Evolutionary conservation across 768 basidiomycete species (phyloP).

Genomic region (Tylopilus intermedius): DNA sequence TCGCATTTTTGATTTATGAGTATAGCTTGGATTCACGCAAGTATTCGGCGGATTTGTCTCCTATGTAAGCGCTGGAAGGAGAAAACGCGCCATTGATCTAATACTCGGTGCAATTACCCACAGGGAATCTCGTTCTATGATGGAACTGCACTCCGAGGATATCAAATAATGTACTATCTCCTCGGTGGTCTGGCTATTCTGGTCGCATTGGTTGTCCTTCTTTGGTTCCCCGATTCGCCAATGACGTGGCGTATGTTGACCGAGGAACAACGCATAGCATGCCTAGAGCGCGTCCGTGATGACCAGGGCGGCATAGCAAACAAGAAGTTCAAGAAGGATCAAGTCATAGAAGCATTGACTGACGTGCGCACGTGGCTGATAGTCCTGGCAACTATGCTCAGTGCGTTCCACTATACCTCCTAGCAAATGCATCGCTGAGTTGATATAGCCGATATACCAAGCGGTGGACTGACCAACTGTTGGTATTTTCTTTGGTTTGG

Average conservation of each 20-base stretch:
- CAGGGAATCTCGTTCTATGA: constrained; percentile 31
- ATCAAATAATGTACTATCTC: constrained; percentile 29
- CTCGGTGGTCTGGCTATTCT: constrained; percentile 37
- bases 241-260: constrained; percentile 35
- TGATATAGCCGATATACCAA: constrained; percentile 15
- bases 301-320: constrained; percentile 21
- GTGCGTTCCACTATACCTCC: not conserved
- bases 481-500: not conserved
- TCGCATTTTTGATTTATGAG: not conserved
- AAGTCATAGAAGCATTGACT: constrained; percentile 12
- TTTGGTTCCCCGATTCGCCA: constrained; percentile 39
- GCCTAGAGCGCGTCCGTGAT: constrained; percentile 37
- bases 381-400: constrained; percentile 22
- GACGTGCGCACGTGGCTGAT: constrained; percentile 28
- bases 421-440: not conserved
- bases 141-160: constrained; percentile 18
- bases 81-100: not conserved
- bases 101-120: not conserved
- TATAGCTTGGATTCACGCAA: not conserved
- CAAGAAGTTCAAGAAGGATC: not conserved
- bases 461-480: constrained; percentile 18
- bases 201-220: constrained; percentile 30
- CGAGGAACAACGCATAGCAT: constrained; percentile 32
- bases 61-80: constrained; percentile 20
- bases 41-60: constrained; percentile 32